Conservation (phyloP, 805 yeast genomes). For the Blastobotrys muscicola region DNA sequence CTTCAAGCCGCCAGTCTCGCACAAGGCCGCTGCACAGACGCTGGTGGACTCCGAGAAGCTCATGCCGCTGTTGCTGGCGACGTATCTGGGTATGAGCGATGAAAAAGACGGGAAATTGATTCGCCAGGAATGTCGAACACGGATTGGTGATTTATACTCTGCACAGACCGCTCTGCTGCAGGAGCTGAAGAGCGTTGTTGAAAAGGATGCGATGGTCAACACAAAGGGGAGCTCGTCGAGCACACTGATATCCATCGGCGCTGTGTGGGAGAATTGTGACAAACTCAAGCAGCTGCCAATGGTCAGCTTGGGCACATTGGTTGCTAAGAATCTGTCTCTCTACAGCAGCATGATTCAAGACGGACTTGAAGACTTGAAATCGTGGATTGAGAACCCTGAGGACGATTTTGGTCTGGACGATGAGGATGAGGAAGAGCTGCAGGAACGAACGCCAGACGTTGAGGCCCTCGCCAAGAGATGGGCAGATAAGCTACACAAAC, state of each 20-base stretch:
- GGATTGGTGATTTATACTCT: slow-evolving; percentile 17
- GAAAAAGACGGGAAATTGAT: slow-evolving; percentile 25
- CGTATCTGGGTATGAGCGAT: slow-evolving; percentile 34
- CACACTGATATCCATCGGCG: slow-evolving; percentile 53
- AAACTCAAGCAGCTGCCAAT: slow-evolving; percentile 32
- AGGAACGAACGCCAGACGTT: slow-evolving; percentile 18
- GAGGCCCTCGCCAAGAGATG: slow-evolving; percentile 33
- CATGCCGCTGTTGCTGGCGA: slow-evolving; percentile 37
- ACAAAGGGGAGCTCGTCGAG: slow-evolving; percentile 11
- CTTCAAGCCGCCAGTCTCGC: slow-evolving; percentile 49
- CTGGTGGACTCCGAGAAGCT: slow-evolving; percentile 38
- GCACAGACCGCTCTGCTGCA: slow-evolving; percentile 16
- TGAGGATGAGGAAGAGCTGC: slow-evolving; percentile 12
- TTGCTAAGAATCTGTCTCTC: slow-evolving; percentile 38
- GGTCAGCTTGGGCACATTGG: slow-evolving; percentile 45
- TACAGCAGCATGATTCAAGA: slow-evolving; percentile 44
- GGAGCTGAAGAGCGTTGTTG: slow-evolving; percentile 9
- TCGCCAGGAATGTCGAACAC: slow-evolving; percentile 14
- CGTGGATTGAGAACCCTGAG: slow-evolving; percentile 57
- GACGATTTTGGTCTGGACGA: slow-evolving; percentile 20
- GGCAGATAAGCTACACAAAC: slow-evolving; percentile 31
- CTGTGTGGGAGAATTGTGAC: slow-evolving; percentile 64
- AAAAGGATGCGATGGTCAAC: slow-evolving; percentile 11
- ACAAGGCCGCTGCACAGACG: slow-evolving; percentile 41
- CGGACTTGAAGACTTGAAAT: slow-evolving; percentile 56